Conservation (phyloP, 768 basidiomycete species). For the Punctularia strigosozonata region DNA sequence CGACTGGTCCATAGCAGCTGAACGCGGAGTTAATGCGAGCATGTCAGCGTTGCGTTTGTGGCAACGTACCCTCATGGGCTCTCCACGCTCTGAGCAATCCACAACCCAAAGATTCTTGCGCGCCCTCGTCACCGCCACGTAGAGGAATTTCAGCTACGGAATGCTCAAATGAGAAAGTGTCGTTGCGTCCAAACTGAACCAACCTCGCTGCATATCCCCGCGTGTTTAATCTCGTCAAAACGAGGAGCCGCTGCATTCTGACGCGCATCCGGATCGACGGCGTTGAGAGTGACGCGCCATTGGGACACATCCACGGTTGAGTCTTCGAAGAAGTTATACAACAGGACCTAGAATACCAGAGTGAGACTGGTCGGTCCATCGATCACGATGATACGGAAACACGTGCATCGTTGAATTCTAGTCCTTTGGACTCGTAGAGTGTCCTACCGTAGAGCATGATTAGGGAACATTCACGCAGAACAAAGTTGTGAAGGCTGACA, state of each 20-base stretch:
- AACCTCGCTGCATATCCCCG: conserved; percentile 49
- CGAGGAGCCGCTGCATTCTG: conserved; percentile 22
- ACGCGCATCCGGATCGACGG: conserved; percentile 14
- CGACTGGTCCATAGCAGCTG: conserved; percentile 34
- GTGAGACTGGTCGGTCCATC: conserved; percentile 1
- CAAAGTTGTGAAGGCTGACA: conserved; percentile 26
- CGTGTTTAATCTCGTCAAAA: conserved; percentile 39
- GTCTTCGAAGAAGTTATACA: conserved; percentile 69
- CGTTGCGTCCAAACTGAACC: not conserved
- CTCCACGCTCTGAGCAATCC: conserved; percentile 43
- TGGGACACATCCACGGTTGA: conserved; percentile 37
- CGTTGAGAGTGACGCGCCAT: conserved; percentile 50
- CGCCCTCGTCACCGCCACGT: conserved; percentile 62
- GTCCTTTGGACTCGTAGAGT: conserved; percentile 51
- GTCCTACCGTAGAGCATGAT: conserved; percentile 20
- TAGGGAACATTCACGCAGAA: not conserved
- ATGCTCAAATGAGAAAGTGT: not conserved
- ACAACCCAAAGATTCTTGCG: conserved; percentile 61
- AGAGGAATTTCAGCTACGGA: conserved; percentile 48
- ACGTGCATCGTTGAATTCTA: conserved; percentile 53
- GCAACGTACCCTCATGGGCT: conserved; percentile 42
- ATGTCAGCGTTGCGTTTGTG: not conserved
- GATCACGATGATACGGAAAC: not conserved
- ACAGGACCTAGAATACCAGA: conserved; percentile 36
- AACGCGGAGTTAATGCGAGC: not conserved